phyloP scores from a whole-genome alignment of 352 stramenopile genomes.

The Stephanocyclus meneghinianus region DNA sequence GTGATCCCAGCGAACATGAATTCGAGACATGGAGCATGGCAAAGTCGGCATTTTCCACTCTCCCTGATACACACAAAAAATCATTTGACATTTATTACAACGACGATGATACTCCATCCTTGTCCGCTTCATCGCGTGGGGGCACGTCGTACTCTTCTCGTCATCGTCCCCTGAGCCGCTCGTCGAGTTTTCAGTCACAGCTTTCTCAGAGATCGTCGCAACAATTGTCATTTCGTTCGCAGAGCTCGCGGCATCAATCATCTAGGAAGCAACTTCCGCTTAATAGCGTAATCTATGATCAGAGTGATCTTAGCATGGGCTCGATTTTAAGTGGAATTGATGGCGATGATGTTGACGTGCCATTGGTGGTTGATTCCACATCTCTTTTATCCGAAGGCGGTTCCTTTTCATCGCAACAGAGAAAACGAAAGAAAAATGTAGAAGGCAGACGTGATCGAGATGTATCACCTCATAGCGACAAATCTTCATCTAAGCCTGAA shows the following conservation, averaged over 20 bases:
- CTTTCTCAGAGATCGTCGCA: slow-evolving; percentile 13
- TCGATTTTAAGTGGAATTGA: slow-evolving; percentile 38
- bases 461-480: slow-evolving; percentile 12
- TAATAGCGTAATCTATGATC: slow-evolving; percentile 17
- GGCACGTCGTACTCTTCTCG: neutral
- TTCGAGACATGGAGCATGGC: slow-evolving; percentile 40
- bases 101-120: slow-evolving; percentile 28
- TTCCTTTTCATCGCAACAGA: slow-evolving; percentile 16
- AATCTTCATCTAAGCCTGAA: slow-evolving; percentile 22
- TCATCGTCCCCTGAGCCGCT: neutral
- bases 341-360: neutral
- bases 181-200: slow-evolving; percentile 37
- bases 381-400: neutral
- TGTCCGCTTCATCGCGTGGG: slow-evolving; percentile 16
- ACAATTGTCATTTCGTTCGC: slow-evolving; percentile 12
- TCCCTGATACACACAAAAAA: slow-evolving; percentile 21
- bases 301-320: slow-evolving; percentile 46
- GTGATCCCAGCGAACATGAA: neutral
- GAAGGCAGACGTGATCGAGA: neutral
- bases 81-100: slow-evolving; percentile 7
- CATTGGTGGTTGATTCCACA: neutral
- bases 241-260: slow-evolving; percentile 3
- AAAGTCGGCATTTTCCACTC: slow-evolving; percentile 46
- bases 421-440: neutral
- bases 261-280: neutral